Percentiles rank a stretch among this genome's conserved stretches.
Conservation (phyloP, 257 asterid species). For the Solanum corneliomulleri region DNA sequence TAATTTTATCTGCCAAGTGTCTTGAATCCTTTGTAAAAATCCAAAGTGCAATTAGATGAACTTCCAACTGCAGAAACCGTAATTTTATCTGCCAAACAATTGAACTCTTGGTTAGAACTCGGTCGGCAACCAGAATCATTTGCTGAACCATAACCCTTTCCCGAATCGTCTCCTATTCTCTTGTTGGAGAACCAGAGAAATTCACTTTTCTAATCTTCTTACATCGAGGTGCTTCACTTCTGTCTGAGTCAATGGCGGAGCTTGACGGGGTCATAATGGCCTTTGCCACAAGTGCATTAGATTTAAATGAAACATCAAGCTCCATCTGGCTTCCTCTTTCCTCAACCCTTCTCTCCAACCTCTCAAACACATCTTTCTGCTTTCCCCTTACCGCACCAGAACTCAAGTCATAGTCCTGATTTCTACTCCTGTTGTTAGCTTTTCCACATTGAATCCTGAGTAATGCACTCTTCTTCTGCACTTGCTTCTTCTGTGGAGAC, state of each 20-base stretch:
- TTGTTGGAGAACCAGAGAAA: conserved; percentile 14
- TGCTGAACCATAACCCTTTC: conserved; percentile 6
- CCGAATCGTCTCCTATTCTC: conserved; percentile 16
- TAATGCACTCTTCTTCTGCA: conserved; percentile 35
- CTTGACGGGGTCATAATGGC: conserved; percentile 44
- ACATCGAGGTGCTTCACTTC: conserved; percentile 5
- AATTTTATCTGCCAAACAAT: conserved; percentile 13
- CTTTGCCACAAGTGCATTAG: conserved; percentile 73
- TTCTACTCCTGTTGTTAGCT: conserved; percentile 25
- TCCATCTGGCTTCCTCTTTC: conserved; percentile 51
- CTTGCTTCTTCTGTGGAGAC: conserved; percentile 31
- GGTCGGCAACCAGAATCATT: conserved; percentile 9
- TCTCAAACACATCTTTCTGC: conserved; percentile 16
- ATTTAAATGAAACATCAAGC: conserved; percentile 67
- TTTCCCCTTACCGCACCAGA: conserved; percentile 24
- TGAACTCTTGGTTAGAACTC: conserved; percentile 13
- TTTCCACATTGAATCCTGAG: conserved; percentile 44
- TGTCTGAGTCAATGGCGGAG: conserved; percentile 17
- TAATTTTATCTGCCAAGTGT: conserved; percentile 10
- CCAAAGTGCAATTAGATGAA: conserved; percentile 5
- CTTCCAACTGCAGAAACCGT: conserved; percentile 8
- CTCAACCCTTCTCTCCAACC: conserved; percentile 15
- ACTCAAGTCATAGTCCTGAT: conserved; percentile 15
- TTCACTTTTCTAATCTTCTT: conserved; percentile 14
- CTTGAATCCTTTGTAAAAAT: conserved; percentile 9